Base-by-base conservation (phyloP, 495 filamentous ascomycete species). In the Evernia prunastri region DNA sequence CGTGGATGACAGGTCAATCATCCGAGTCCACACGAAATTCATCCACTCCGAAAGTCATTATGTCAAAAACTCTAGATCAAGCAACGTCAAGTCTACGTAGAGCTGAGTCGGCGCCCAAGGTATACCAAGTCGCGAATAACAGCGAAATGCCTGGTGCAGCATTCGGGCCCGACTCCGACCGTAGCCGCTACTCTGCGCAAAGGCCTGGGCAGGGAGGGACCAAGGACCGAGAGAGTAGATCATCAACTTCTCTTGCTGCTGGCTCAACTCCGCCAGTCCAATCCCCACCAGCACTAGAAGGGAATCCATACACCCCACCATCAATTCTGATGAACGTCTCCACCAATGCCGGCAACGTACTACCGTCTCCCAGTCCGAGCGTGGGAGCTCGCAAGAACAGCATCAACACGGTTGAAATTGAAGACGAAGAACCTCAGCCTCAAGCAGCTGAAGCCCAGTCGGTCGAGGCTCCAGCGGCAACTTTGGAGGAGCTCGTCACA, bases 1-100 rank as follows among this genome's bases (percentile, higher is more conserved):
- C 84, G 70, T 92, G 90, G 90, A 87, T 91, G 81, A 71, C 66
- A 23, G 67, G 72, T 42, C 53, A 65, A 17, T 42, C 43, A 13
- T 29, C 37, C 4, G 25, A 49, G 17, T 49, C 25, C 13, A 23
- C 20, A 47, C 17, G 39, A 20, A 18, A 36, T 56, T 36, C 17
- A 47, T 43, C 62, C 62, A 40, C 57, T 59, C 60, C 45, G 62
- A 39, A 56, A 36, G 33, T 39, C 45, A 25, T 20, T 25, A 36
- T 27, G 5, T 31, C 60, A 12, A 53, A 40, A 35, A 17, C 8
- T 31, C 31, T 20, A 29, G 45, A 53, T 54, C 56, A 61, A 54
- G 57, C 29, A 45, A 51, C 31, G 25, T 53, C 7, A 67, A 45
- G 33, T 25, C 36, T 27, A 35, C 49, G 9, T 40, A 40, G 23